Evolutionary conservation across 495 filamentous ascomycete genomes (phyloP).

Genomic region (Amniculicola lignicola): DNA sequence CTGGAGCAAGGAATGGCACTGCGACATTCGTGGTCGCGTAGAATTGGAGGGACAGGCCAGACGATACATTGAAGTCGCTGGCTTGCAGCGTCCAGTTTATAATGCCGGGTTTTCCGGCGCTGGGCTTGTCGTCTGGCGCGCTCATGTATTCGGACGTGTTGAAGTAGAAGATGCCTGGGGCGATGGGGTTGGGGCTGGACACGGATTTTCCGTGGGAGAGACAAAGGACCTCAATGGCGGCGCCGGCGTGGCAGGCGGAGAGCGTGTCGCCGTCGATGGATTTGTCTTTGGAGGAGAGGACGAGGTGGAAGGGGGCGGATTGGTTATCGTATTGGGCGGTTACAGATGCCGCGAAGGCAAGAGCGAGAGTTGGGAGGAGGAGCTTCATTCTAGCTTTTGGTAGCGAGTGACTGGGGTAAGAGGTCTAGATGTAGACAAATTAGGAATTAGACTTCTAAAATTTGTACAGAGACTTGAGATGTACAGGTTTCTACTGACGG

Average conservation of each 20-base stretch:
- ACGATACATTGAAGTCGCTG: slow-evolving; percentile 37
- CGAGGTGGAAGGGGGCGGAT: slow-evolving; percentile 39
- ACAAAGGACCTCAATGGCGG: slow-evolving; percentile 55
- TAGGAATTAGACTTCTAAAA: too few species aligned
- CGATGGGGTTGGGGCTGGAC: slow-evolving; percentile 16
- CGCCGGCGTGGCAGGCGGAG: slow-evolving; percentile 54
- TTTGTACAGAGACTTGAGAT: too few species aligned
- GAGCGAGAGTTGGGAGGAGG: slow-evolving; percentile 19
- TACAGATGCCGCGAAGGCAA: slow-evolving; percentile 15
- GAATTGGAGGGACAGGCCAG: slow-evolving; percentile 44
- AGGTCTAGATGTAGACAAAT: too few species aligned
- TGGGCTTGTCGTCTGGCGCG: slow-evolving; percentile 16
- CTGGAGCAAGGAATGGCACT: slow-evolving; percentile 46
- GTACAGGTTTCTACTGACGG: too few species aligned
- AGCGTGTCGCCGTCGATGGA: slow-evolving; percentile 44
- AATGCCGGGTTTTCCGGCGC: slow-evolving; percentile 41
- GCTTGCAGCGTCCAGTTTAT: slow-evolving; percentile 47
- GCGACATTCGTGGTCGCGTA: slow-evolving; percentile 52
- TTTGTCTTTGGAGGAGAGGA: slow-evolving; percentile 35
- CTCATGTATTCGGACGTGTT: slow-evolving; percentile 34
- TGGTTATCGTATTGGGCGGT: slow-evolving; percentile 25
- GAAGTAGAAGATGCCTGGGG: slow-evolving; percentile 34
- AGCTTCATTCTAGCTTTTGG: slow-evolving; percentile 21
- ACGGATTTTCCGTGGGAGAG: slow-evolving; percentile 31
- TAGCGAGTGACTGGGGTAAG: slow-evolving; percentile 16